Evolutionary conservation across 495 filamentous ascomycete genomes (phyloP), one percentile per base, ranked within the genome.

Genomic region (Penicillium pulvis): DNA sequence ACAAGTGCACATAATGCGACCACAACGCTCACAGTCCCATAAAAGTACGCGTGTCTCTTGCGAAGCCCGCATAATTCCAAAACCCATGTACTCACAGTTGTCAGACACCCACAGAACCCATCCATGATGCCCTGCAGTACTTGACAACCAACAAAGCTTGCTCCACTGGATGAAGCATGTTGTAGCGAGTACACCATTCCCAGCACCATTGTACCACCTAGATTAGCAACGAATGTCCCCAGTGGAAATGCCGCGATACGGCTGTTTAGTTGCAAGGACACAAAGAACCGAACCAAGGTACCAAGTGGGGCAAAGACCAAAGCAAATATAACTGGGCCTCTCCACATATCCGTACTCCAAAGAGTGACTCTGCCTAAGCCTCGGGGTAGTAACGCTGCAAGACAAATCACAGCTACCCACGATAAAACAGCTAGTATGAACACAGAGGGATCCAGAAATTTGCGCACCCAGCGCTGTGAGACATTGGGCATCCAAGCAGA

Each of bases 61-160:
- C 60, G 50, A 68, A 92, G 68, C 12, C 78, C 81, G 20, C 79
- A 80, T 60, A 94, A 61, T 77, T 96, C 91, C 9, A 76, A 73
- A 6, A 92, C 86, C 89, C 90, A 94, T 1, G 91, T 95, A 58
- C 85, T 90, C 14, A 96, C 88, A 11, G 91, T 96, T 16, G 91
- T 95, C 70, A 92, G 74, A 67, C 88, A 89, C 3, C 92, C 92
- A 67, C 91, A 94, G 65, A 95, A 92, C 30, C 92, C 92, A 73
- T 95, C 91, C 71, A 86, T 80, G 28, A 93, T 72, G 6, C 91
- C 91, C 62, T 89, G 85, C 57, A 93, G 65, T 3, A 93, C 83
- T 71, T 90, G 88, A 67, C 90, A 92, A 12, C 83, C 48, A 24
- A 49, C 33, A 48, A 56, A 16, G 41, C 61, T 53, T 17, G 43